Evolutionary conservation across 2,329 filamentous ascomycete genomes (phyloP), one percentile per base, ranked within the genome.

Genomic region (Leptographium lundbergii): DNA sequence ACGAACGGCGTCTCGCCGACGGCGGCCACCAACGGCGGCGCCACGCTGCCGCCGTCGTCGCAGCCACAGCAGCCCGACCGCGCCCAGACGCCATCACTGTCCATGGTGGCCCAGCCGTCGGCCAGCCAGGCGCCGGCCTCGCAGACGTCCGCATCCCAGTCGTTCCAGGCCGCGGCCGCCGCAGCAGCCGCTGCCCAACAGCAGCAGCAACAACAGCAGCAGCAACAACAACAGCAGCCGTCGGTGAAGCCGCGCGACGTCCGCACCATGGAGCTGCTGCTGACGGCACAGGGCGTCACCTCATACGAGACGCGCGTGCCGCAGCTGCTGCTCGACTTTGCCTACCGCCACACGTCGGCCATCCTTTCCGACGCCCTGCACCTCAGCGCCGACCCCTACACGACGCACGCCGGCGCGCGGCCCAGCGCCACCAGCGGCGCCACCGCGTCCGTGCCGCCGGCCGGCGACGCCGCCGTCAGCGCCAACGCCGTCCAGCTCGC

Each of bases 261-360:
- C 19, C 85, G 88, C 67, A 83, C 90, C 17, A 82, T 94, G 66
- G 88, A 92, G 73, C 82, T 91, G 22, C 81, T 94, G 57, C 83
- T 94, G 55, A 86, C 85, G 24, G 87, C 86, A 9, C 86, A 91
- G 66, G 88, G 88, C 67, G 88, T 92, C 11, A 85, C 86, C 5
- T 79, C 85, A 48, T 94, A 90, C 77, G 88, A 92, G 70, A 82
- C 87, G 70, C 88, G 89, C 67, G 88, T 94, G 1, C 89, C 89
- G 0, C 80, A 92, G 0, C 84, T 91, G 60, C 84, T 94, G 55
- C 84, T 94, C 69, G 89, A 94, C 74, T 92, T 92, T 69, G 87
- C 89, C 55, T 94, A 94, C 78, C 84, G 89, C 45, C 88, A 91
- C 77, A 89, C 86, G 11, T 84, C 83, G 1, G 80, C 81, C 60